These are phyloP conservation scores for Melampsora americana DNA, from an alignment of 1,284 basidiomycete genomes.

Conservation along the genomic window DNA sequence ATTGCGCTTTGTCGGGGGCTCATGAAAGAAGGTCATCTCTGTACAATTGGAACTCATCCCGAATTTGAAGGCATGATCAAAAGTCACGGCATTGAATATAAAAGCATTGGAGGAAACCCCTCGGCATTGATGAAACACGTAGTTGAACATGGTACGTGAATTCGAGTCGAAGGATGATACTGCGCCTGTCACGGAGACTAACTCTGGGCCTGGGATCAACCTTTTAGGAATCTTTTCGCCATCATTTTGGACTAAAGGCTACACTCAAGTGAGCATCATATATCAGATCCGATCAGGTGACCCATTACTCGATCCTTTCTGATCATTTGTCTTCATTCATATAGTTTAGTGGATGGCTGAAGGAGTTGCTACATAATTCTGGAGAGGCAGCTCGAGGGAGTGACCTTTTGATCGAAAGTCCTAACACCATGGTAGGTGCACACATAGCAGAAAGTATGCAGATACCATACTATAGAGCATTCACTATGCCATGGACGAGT, in stretches of 20 bases:
- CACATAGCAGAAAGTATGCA: conserved; percentile 52
- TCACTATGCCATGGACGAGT: conserved; percentile 52
- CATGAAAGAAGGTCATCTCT: conserved; percentile 59
- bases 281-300: background rate
- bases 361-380: conserved; percentile 49
- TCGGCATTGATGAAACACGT: conserved; percentile 50
- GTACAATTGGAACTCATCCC: conserved; percentile 64
- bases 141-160: conserved; percentile 49
- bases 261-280: conserved; percentile 45
- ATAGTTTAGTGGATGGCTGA: conserved; percentile 51
- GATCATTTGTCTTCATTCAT: background rate
- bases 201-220: conserved; percentile 50
- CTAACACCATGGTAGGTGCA: conserved; percentile 55
- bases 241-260: conserved; percentile 50
- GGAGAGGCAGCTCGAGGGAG: conserved; percentile 50
- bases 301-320: too few species aligned
- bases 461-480: conserved; percentile 51
- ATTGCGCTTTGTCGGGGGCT: conserved; percentile 59
- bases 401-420: conserved; percentile 51
- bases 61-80: conserved; percentile 65
- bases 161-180: conserved; percentile 49
- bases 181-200: conserved; percentile 41
- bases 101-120: conserved; percentile 50
- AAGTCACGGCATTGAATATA: conserved; percentile 49
- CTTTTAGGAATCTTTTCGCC: conserved; percentile 50